These are phyloP conservation scores for Vigna mungo DNA, from an alignment of 306 rosid genomes.

Conservation along the genomic window DNA sequence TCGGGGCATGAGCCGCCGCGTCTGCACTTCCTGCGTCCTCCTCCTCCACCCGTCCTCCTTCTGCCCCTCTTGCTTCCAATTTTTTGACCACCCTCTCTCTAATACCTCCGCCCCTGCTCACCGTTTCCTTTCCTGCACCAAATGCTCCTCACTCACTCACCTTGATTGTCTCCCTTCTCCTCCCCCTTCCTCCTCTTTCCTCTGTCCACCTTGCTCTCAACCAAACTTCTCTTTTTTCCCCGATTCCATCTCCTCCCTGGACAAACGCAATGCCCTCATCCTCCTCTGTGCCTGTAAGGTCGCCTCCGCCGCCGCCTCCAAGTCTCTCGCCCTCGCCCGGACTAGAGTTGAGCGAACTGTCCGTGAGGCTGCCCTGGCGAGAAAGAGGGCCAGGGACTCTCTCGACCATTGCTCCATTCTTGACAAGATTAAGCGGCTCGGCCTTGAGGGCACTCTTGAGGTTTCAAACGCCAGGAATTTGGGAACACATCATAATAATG, in stretches of 20 bases:
- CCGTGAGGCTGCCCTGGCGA: conserved; percentile 59
- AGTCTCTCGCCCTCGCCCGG: conserved; percentile 44
- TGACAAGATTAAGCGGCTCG: conserved; percentile 38
- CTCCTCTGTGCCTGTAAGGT: conserved; percentile 75
- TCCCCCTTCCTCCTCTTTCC: conserved; percentile 44
- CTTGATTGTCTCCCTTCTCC: conserved; percentile 63
- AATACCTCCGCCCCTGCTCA: conserved; percentile 46
- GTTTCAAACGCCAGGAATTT: conserved; percentile 50
- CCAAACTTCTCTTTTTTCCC: conserved; percentile 68
- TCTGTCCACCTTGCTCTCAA: conserved; percentile 71
- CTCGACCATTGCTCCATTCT: conserved; percentile 48
- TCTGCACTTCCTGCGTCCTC: conserved; percentile 90
- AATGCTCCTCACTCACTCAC: conserved; percentile 83
- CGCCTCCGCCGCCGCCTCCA: conserved; percentile 55
- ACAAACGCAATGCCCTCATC: conserved; percentile 48
- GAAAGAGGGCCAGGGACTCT: conserved; percentile 73
- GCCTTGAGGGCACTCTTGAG: conserved; percentile 23
- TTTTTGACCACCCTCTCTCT: conserved; percentile 53
- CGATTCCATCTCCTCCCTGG: conserved; percentile 45
- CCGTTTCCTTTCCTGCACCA: conserved; percentile 58
- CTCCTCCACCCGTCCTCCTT: conserved; percentile 71
- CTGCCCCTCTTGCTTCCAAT: conserved; percentile 78
- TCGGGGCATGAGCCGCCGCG: conserved; percentile 59
- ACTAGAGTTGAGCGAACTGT: conserved; percentile 62
- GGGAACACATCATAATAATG: neutral